phyloP scores from a whole-genome alignment of 768 basidiomycete species.

The Hemileccinum rubropunctum region DNA sequence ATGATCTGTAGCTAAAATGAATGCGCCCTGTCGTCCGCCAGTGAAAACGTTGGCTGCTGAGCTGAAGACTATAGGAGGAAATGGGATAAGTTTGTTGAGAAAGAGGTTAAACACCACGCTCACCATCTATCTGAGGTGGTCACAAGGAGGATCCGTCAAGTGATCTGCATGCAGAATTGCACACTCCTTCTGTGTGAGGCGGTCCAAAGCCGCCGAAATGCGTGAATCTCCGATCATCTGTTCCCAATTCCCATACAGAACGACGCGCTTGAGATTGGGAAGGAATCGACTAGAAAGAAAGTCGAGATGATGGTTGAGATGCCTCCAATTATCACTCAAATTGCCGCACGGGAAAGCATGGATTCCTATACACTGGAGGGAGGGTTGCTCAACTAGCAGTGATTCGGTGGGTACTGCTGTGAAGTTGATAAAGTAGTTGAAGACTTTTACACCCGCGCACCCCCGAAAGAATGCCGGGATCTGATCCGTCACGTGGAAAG shows the following conservation, averaged over 20 bases:
- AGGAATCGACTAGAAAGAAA: conserved; percentile 41
- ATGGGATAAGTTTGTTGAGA: neutral
- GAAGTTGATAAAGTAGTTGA: conserved; percentile 60
- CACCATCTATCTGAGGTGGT: conserved; percentile 16
- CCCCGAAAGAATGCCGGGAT: conserved; percentile 44
- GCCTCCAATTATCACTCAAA: conserved; percentile 33
- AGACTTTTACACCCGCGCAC: conserved; percentile 44
- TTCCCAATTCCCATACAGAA: conserved; percentile 56
- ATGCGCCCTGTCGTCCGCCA: too few species aligned
- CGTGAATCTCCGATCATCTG: conserved; percentile 36
- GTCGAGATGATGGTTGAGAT: conserved; percentile 42
- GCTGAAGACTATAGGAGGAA: neutral
- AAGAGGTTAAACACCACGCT: neutral
- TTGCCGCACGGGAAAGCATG: conserved; percentile 48
- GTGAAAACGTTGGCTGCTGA: neutral
- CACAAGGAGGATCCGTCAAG: conserved; percentile 11
- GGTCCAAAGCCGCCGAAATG: conserved; percentile 32
- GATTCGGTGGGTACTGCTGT: conserved; percentile 28
- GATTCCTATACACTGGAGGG: conserved; percentile 47
- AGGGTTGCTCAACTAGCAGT: conserved; percentile 24
- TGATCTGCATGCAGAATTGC: conserved; percentile 21
- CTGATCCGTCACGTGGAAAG: conserved; percentile 50
- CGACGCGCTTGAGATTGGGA: conserved; percentile 43
- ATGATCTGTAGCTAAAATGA: too few species aligned
- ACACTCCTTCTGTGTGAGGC: conserved; percentile 35